phyloP scores from a whole-genome alignment of 106 monocot species.

The Posidonia australis region DNA sequence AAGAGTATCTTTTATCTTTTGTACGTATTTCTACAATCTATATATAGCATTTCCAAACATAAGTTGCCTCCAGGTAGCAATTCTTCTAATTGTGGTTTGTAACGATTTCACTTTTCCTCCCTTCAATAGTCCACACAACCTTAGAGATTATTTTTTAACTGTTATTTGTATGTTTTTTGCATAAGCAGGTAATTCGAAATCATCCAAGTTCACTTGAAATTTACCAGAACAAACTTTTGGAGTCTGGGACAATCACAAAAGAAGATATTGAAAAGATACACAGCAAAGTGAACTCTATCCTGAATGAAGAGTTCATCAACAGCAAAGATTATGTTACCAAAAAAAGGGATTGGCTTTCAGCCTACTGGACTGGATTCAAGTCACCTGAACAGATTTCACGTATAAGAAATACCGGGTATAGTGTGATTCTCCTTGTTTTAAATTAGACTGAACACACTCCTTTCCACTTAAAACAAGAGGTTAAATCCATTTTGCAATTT shows the following conservation, averaged over 20 bases:
- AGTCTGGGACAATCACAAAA: slow-evolving; percentile 45
- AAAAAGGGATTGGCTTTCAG: slow-evolving; percentile 92
- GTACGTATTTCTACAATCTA: no score
- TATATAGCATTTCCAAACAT: not conserved
- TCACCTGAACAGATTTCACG: slow-evolving; percentile 97
- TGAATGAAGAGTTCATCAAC: slow-evolving; percentile 76
- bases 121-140: no score
- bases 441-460: not conserved
- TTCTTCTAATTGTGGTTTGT: not conserved
- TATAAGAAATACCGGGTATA: slow-evolving; percentile 86
- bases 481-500: not conserved
- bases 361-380: slow-evolving; percentile 91
- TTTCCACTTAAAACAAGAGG: not conserved
- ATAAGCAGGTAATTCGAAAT: slow-evolving; percentile 55
- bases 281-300: slow-evolving; percentile 54
- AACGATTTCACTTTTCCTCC: not conserved
- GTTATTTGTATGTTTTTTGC: not conserved
- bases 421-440: slow-evolving; percentile 17
- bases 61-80: not conserved
- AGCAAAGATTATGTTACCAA: slow-evolving; percentile 85
- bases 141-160: not conserved
- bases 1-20: no score
- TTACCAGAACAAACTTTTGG: slow-evolving; percentile 69
- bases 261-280: slow-evolving; percentile 70
- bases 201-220: slow-evolving; percentile 80